These are phyloP conservation scores for Kazachstania psychrophila DNA, from an alignment of 805 yeast species.

Conservation along the genomic window DNA sequence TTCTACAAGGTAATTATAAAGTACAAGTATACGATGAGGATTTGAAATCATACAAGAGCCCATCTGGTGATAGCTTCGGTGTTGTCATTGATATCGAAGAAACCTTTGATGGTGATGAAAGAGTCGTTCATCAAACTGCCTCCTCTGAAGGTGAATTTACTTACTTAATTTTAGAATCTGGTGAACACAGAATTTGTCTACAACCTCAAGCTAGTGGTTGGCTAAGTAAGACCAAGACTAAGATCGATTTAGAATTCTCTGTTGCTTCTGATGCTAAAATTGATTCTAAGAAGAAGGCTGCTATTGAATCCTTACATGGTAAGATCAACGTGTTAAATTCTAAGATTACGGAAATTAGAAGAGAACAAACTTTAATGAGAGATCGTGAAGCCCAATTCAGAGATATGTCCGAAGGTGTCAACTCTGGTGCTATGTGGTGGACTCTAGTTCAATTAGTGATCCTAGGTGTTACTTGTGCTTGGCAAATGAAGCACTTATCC, in stretches of 20 bases:
- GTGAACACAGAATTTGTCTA: constrained; percentile 72
- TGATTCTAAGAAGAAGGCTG: constrained; percentile 58
- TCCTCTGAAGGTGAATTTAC: constrained; percentile 60
- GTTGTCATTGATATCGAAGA: constrained; percentile 43
- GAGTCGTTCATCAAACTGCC: constrained; percentile 63
- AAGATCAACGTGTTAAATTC: constrained; percentile 47
- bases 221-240: constrained; percentile 49
- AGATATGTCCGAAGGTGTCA: constrained; percentile 61
- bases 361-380: constrained; percentile 60
- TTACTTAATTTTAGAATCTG: constrained; percentile 63
- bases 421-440: constrained; percentile 66
- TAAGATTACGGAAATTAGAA: constrained; percentile 50
- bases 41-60: constrained; percentile 28
- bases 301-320: constrained; percentile 46
- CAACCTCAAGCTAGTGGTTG: constrained; percentile 47
- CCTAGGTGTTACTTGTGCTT: constrained; percentile 56
- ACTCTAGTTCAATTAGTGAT: constrained; percentile 57
- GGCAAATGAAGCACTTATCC: constrained; percentile 68
- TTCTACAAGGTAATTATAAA: constrained; percentile 42
- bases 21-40: constrained; percentile 38
- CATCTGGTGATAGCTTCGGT: constrained; percentile 31
- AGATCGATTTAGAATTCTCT: constrained; percentile 54
- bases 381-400: constrained; percentile 68
- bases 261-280: constrained; percentile 56
- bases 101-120: constrained; percentile 67